These are phyloP conservation scores for Debaryomycetaceae sp. DNA, from an alignment of 1,139 yeast species.

Conservation along the genomic window DNA sequence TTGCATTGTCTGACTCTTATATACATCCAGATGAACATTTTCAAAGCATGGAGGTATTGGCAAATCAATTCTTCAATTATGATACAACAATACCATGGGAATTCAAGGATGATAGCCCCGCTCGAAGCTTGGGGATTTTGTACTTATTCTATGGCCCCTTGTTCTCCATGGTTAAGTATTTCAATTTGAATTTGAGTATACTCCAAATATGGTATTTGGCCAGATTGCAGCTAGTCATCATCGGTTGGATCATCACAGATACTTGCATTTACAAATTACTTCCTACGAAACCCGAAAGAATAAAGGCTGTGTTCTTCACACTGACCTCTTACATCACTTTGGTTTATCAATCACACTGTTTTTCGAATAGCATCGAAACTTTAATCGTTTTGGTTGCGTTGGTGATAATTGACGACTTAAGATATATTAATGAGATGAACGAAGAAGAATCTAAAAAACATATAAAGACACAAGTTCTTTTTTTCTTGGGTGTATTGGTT, in stretches of 20 bases:
- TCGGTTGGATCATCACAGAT: slow-evolving; percentile 61
- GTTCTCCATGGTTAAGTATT: slow-evolving; percentile 26
- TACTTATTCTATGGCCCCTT: slow-evolving; percentile 71
- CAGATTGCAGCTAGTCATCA: slow-evolving; percentile 54
- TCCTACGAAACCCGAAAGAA: slow-evolving; percentile 58
- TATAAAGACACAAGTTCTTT: slow-evolving; percentile 14
- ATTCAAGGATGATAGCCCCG: slow-evolving; percentile 54
- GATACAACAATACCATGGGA: slow-evolving; percentile 81
- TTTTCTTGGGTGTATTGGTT: slow-evolving; percentile 49
- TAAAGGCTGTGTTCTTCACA: slow-evolving; percentile 62
- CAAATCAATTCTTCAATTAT: slow-evolving; percentile 47
- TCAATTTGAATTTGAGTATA: slow-evolving; percentile 31
- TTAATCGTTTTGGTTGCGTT: slow-evolving; percentile 57
- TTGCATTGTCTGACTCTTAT: slow-evolving; percentile 74
- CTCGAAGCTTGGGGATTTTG: slow-evolving; percentile 72
- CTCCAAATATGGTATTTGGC: slow-evolving; percentile 51
- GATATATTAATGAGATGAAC: slow-evolving; percentile 23
- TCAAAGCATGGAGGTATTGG: slow-evolving; percentile 77
- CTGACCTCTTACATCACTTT: slow-evolving; percentile 79
- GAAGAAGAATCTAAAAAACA: slow-evolving; percentile 11
- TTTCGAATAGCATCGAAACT: slow-evolving; percentile 86
- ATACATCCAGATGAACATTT: slow-evolving; percentile 98
- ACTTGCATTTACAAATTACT: slow-evolving; percentile 47
- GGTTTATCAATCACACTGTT: slow-evolving; percentile 81
- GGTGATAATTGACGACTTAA: slow-evolving; percentile 46